phyloP scores from a whole-genome alignment of 139 green algal genomes.

The Haematococcus lacustris region DNA sequence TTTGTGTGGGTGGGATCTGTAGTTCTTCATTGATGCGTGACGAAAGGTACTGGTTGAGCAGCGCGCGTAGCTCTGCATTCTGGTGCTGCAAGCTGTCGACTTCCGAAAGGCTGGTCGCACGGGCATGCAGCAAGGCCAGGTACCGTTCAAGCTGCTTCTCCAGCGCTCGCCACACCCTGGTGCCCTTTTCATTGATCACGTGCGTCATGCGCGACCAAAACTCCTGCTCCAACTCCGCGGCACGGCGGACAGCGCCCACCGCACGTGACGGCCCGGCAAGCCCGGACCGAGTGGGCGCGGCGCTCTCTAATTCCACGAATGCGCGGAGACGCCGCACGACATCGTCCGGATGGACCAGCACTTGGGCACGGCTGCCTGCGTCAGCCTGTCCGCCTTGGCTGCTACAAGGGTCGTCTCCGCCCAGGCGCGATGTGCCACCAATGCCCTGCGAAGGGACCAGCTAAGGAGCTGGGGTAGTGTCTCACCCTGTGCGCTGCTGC shows the following conservation, averaged over 20 bases:
- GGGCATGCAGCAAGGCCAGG: constrained; percentile 43
- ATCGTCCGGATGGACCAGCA: constrained; percentile 58
- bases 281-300: constrained; percentile 18
- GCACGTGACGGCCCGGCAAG: constrained; percentile 14
- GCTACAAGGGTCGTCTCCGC: no score
- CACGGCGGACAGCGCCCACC: constrained; percentile 15
- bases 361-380: neutral
- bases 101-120: constrained; percentile 28
- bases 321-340: constrained; percentile 27
- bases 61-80: constrained; percentile 64
- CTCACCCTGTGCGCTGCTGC: no score
- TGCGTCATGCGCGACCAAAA: constrained; percentile 46
- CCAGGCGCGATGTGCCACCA: no score
- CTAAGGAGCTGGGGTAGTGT: no score
- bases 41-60: constrained; percentile 72
- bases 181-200: constrained; percentile 39
- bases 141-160: constrained; percentile 66
- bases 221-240: constrained; percentile 32
- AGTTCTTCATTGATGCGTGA: constrained; percentile 66
- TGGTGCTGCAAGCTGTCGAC: constrained; percentile 58
- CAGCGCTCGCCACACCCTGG: constrained; percentile 57
- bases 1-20: constrained; percentile 55
- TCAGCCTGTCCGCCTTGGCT: no score
- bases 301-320: constrained; percentile 31
- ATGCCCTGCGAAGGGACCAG: no score